Conservation (phyloP, 2,329 filamentous ascomycete species). For the Verticillium alfalfae region DNA sequence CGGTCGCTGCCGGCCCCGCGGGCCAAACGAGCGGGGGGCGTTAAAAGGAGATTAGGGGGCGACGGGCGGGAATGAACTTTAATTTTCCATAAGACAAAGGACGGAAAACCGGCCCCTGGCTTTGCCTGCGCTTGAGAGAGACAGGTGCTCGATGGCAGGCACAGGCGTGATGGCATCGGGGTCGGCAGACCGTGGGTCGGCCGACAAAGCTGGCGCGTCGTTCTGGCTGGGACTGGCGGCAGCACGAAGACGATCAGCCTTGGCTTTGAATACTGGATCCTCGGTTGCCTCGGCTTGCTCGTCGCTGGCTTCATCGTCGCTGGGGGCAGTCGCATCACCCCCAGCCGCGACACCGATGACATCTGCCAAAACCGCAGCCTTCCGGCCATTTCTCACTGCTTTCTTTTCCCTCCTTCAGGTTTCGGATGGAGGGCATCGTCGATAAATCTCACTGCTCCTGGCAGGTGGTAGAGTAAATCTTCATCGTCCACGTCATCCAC, state of each 20-base stretch:
- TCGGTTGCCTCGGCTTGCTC: background rate
- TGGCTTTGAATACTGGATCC: conserved; percentile 2
- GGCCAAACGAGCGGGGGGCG: conserved; percentile 49
- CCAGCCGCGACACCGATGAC: background rate
- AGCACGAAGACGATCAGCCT: conserved; percentile 2
- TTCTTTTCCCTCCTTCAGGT: background rate
- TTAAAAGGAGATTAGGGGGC: conserved; percentile 82
- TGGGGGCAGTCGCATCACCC: background rate
- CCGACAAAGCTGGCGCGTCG: background rate
- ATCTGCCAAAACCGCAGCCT: background rate
- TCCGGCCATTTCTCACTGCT: background rate
- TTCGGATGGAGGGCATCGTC: conserved; percentile 56
- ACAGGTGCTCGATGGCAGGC: conserved; percentile 4
- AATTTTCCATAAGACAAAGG: no score
- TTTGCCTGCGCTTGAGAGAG: conserved; percentile 10
- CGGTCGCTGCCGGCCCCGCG: conserved; percentile 8
- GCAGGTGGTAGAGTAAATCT: conserved; percentile 77
- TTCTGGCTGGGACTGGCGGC: conserved; percentile 4
- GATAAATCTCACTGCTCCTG: conserved; percentile 76
- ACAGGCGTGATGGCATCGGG: conserved; percentile 4
- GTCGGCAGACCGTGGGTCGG: background rate
- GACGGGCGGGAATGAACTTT: no score
- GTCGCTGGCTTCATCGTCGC: background rate
- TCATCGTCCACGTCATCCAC: conserved; percentile 89
- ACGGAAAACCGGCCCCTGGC: no score